Evolutionary conservation across 805 yeast genomes (phyloP).

Genomic region (Pichia cephalocereana): DNA sequence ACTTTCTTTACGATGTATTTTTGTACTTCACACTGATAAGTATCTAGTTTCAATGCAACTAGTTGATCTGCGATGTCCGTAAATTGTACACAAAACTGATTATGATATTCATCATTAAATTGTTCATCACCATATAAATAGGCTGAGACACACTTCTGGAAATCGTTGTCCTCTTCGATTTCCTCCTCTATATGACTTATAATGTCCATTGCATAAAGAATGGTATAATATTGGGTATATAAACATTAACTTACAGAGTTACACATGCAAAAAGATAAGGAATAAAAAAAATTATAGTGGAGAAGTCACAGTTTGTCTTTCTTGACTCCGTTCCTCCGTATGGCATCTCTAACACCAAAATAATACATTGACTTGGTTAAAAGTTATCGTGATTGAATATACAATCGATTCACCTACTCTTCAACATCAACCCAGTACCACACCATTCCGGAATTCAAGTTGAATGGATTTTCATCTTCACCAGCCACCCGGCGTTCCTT

Average conservation of each 20-base stretch:
- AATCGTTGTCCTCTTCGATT: not conserved
- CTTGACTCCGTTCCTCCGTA: not conserved
- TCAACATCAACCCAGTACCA: slow-evolving; percentile 50
- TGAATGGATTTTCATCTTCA: slow-evolving; percentile 49
- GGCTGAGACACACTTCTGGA: not conserved
- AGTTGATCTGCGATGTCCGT: not conserved
- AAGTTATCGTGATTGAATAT: too few species aligned
- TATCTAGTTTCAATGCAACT: not conserved
- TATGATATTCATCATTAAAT: not conserved
- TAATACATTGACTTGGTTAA: too few species aligned
- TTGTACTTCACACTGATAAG: not conserved
- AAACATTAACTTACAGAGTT: too few species aligned
- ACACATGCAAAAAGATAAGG: too few species aligned
- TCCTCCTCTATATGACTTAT: not conserved
- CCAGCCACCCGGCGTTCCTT: slow-evolving; percentile 37
- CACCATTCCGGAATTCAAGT: slow-evolving; percentile 46
- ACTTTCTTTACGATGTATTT: not conserved
- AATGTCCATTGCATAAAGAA: too few species aligned
- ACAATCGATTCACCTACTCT: slow-evolving; percentile 25
- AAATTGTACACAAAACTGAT: not conserved
- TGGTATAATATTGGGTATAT: not conserved
- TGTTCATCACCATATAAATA: not conserved
- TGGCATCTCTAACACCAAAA: too few species aligned
- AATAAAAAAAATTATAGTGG: too few species aligned
- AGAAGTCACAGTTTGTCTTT: too few species aligned